phyloP scores from a whole-genome alignment of 2,329 filamentous ascomycete genomes.

The Phyllachora maydis region DNA sequence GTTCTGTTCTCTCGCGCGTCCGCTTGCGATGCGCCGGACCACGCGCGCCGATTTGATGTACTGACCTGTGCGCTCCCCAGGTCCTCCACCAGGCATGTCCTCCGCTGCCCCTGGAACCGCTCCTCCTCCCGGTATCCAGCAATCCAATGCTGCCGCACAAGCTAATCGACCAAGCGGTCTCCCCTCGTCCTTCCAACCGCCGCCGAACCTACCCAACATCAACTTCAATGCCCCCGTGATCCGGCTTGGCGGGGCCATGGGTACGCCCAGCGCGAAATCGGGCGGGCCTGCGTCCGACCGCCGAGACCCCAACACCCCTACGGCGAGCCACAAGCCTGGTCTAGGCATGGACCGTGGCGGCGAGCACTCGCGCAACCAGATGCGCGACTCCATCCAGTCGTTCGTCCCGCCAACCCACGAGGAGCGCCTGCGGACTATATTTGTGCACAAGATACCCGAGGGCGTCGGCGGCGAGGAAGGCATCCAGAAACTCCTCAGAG shows the following conservation, averaged over 20 bases:
- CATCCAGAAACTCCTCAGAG: conserved; percentile 51
- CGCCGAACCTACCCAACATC: conserved; percentile 86
- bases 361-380: conserved; percentile 45
- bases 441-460: conserved; percentile 69
- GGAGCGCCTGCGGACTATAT: conserved; percentile 80
- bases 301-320: conserved; percentile 23
- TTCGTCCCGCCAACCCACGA: conserved; percentile 70
- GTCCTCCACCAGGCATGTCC: conserved; percentile 61
- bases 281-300: too few relatives aligned
- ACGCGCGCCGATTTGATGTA: conserved; percentile 4
- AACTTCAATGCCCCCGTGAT: conserved; percentile 97
- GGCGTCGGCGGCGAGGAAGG: conserved; percentile 57
- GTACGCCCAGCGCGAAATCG: conserved; percentile 43
- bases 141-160: conserved; percentile 45
- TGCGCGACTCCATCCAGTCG: conserved; percentile 48
- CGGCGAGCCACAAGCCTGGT: conserved; percentile 19
- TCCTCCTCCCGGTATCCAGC: conserved; percentile 60
- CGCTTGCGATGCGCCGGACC: conserved; percentile 1
- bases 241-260: conserved; percentile 56
- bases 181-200: conserved; percentile 73
- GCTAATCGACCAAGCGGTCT: conserved; percentile 64
- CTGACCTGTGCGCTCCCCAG: conserved; percentile 21
- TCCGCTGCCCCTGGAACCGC: conserved; percentile 64
- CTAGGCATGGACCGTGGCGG: conserved; percentile 42
- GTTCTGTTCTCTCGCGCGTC: too few relatives aligned